Evolutionary conservation across 2,329 filamentous ascomycete genomes (phyloP), one percentile per base, ranked within the genome.

Genomic region (Fusarium falciforme): DNA sequence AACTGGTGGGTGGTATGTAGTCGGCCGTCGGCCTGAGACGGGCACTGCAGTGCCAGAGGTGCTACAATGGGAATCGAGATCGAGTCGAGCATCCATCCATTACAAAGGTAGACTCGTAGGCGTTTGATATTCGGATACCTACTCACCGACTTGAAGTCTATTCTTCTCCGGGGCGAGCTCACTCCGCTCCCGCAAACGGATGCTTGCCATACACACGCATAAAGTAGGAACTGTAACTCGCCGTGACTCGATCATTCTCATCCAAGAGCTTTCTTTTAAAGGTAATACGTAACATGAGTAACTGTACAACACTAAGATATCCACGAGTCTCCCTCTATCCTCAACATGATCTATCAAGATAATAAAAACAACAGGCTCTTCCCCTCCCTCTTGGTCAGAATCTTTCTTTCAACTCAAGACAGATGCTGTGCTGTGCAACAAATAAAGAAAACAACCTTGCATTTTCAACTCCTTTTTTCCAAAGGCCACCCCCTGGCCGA

Each of bases 1-100:
- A 99, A 99, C 84, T 98, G 96, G 96, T 99, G 96, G 96, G 94
- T 92, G 63, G 92, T 98, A 80, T 84, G 83, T 74, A 81, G 78
- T 61, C 78, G 78, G 60, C 73, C 73, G 66, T 66, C 70, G 66
- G 47, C 47, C 47, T 78, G 67, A 79, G 68, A 66, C 9, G 47
- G 42, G 22, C 42, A 47, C 42, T 7, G 42, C 42, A 47, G 42
- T 44, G 40, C 42, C 14, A 16, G 25, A 27, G 16, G 47, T 31
- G 22, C 40, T 61, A 44, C 36, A 61, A 33, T 44, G 40, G n/a
- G 31, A 55, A 55, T 33, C 29, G 7, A 47, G 11, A 47, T 35
- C 52, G n/a, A 58, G 54, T 35, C 54, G 10, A 57, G 54, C 29
- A 57, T 57, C 33, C 36, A 33, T 22, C 35, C 35, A 17, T 17